Conservation (phyloP, 2,329 filamentous ascomycete genomes). For the Metarhizium humberi region DNA sequence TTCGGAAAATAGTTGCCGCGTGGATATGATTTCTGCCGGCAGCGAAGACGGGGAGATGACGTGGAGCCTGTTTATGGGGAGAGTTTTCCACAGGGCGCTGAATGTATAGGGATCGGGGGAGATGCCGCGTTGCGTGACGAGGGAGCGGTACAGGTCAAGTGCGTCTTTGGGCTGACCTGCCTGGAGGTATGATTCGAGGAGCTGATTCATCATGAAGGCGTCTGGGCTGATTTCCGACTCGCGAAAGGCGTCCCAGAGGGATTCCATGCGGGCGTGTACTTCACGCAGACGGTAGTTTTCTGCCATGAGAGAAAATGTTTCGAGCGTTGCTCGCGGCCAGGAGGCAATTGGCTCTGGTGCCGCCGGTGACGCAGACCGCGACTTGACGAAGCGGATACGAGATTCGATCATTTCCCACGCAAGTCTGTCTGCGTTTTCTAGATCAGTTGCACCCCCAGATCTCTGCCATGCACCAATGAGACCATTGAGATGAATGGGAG, state of each 20-base stretch:
- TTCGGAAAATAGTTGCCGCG: conserved; percentile 36
- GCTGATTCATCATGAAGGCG: conserved; percentile 70
- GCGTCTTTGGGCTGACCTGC: conserved; percentile 46
- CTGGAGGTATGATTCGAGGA: conserved; percentile 58
- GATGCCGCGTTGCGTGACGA: conserved; percentile 40
- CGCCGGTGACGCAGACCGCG: conserved; percentile 21
- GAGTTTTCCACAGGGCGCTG: conserved; percentile 54
- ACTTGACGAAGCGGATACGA: conserved; percentile 53
- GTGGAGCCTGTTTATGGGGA: conserved; percentile 40
- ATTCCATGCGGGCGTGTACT: conserved; percentile 46
- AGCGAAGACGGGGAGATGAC: conserved; percentile 20
- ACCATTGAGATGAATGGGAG: conserved; percentile 71
- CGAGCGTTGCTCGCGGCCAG: conserved; percentile 55
- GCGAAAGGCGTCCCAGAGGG: conserved; percentile 53
- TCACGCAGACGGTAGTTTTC: conserved; percentile 59
- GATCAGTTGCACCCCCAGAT: conserved; percentile 42
- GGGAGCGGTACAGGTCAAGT: conserved; percentile 42
- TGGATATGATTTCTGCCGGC: conserved; percentile 20
- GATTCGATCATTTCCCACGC: conserved; percentile 70
- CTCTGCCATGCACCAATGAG: conserved; percentile 72
- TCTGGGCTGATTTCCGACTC: conserved; percentile 57
- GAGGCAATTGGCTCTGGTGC: conserved; percentile 2
- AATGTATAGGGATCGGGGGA: conserved; percentile 61
- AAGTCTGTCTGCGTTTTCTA: conserved; percentile 55
- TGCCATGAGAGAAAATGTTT: conserved; percentile 70